Evolutionary conservation across 164 flowering plant genomes (phyloP).

Genomic region (Annona squamosa): DNA sequence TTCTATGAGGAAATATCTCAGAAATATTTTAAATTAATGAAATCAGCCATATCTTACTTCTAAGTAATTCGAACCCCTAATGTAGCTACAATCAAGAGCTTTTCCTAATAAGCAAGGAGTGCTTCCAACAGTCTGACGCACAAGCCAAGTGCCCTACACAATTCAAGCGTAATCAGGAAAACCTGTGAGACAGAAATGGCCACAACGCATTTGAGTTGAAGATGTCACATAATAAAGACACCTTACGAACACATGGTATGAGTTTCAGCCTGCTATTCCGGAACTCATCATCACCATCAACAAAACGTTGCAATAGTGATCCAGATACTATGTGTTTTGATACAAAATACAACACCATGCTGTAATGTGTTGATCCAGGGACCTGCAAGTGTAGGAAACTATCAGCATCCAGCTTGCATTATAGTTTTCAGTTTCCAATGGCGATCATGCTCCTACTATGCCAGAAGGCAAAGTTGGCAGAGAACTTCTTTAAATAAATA

Average conservation of each 20-base stretch:
- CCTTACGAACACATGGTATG: slow-evolving; percentile 98
- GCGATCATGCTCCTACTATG: not conserved
- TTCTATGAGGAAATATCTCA: not conserved
- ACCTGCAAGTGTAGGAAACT: slow-evolving; percentile 42
- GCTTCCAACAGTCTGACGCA: slow-evolving; percentile 98
- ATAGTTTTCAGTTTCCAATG: not conserved
- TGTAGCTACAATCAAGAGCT: slow-evolving; percentile 97
- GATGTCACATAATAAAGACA: slow-evolving; percentile 16
- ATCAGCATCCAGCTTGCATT: not conserved
- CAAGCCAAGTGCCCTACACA: slow-evolving; percentile 96
- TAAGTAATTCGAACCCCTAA: slow-evolving; percentile 78
- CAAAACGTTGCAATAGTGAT: slow-evolving; percentile 92
- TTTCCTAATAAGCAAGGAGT: slow-evolving; percentile 94
- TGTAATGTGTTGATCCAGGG: slow-evolving; percentile 92
- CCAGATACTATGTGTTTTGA: slow-evolving; percentile 60
- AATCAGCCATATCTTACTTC: slow-evolving; percentile 45
- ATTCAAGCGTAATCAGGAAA: slow-evolving; percentile 9
- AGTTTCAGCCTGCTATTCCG: slow-evolving; percentile 93
- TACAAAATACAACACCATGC: slow-evolving; percentile 98
- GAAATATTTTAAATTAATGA: not conserved
- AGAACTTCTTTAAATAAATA: not conserved
- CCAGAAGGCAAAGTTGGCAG: not conserved
- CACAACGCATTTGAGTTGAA: not conserved
- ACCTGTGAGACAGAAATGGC: not conserved
- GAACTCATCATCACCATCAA: slow-evolving; percentile 98